A percentile compares a stretch with the other conserved stretches of the same genome.
These are phyloP conservation scores for Cerioporus squamosus DNA, from an alignment of 1,284 basidiomycete genomes.

Conservation along the genomic window DNA sequence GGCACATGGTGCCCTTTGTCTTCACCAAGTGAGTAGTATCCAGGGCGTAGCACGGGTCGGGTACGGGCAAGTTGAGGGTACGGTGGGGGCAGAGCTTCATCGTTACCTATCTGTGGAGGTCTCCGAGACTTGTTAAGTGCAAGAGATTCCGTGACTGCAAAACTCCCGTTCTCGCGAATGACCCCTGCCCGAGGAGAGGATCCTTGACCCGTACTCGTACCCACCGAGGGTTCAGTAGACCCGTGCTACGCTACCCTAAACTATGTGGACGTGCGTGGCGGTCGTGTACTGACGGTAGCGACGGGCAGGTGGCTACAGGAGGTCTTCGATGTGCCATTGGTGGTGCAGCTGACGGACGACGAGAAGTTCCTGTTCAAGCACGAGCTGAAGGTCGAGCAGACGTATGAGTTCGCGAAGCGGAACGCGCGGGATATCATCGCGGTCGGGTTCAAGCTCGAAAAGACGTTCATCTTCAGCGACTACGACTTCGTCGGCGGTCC, in stretches of 20 bases:
- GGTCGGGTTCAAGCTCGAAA: slow-evolving; percentile 90
- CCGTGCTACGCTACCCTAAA: no score
- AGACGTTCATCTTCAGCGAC: slow-evolving; percentile 98
- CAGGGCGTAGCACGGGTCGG: no score
- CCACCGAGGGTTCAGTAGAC: no score
- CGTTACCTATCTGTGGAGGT: no score
- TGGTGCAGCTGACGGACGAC: slow-evolving; percentile 97
- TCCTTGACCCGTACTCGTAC: no score
- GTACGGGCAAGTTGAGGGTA: no score
- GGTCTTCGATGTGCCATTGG: slow-evolving; percentile 93
- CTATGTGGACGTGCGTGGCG: no score
- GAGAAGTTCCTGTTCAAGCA: slow-evolving; percentile 99
- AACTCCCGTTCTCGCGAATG: no score
- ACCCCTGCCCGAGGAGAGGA: no score
- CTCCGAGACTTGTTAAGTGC: no score
- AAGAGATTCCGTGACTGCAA: no score
- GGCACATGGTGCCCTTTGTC: slow-evolving; percentile 96
- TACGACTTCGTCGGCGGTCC: slow-evolving; percentile 89
- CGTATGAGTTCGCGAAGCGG: slow-evolving; percentile 80
- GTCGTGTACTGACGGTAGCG: neutral
- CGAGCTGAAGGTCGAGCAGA: slow-evolving; percentile 90
- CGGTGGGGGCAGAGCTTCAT: no score
- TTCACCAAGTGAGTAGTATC: slow-evolving; percentile 94
- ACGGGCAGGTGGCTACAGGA: slow-evolving; percentile 89
- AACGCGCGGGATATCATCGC: slow-evolving; percentile 98